Evolutionary conservation across 441 rosid genomes (phyloP), one percentile per base, ranked within the genome.

Genomic region (Jatropha podagrica): DNA sequence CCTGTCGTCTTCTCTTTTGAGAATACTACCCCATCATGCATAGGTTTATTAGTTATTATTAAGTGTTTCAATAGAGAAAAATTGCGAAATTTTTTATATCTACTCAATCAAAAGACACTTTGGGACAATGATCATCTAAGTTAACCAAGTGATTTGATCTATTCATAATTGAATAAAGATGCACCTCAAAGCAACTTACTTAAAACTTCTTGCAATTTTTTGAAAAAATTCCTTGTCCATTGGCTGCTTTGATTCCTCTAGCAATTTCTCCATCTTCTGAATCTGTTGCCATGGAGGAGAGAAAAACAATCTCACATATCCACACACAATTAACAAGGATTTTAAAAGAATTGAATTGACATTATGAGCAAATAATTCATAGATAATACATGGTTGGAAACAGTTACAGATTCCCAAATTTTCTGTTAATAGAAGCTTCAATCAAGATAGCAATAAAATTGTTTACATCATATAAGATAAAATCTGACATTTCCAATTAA

Each of bases 241-340:
- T 38, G 78, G 70, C 46, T 79, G 75, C 46, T 74, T 77, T 13
- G 87, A 71, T 70, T 84, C 85, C 71, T 54, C 63, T 0, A 86
- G 73, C 71, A 85, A 77, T 74, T 77, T 86, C 85, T 88, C 96
- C 91, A 89, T 80, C 83, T 85, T 91, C 76, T 85, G 86, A 44
- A 82, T 69, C 93, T 88, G 81, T 26, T 72, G 32, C 48, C 37
- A 71, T 13, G 37, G 51, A 44, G 38, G 64, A 61, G 58, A 3
- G 60, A 62, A 59, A 75, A 58, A 62, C 23, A 73, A 80, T 17
- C 20, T 2, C 48, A 54, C 37, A 46, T 5, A 13, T 38, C 46
- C 54, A 72, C 0, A 72, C 0, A 49, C 61, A 13, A 71, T 7
- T 7, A 62, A 18, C 44, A 61, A 73, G 42, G 58, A 4, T 46